These are phyloP conservation scores for Starmerella powellii DNA, from an alignment of 805 yeast species.

Conservation along the genomic window DNA sequence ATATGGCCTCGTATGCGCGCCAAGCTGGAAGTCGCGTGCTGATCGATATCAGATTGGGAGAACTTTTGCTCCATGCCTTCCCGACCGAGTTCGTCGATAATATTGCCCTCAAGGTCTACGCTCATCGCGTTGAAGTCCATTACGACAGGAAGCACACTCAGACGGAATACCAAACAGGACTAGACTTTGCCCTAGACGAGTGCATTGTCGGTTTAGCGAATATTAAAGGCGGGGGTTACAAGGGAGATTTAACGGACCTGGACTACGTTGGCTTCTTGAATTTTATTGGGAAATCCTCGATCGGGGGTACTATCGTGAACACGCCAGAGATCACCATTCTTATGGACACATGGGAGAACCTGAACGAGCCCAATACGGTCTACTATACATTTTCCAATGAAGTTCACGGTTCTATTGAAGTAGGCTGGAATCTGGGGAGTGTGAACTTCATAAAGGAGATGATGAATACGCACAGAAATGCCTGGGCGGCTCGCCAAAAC, in stretches of 20 bases:
- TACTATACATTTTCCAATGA: constrained; percentile 58
- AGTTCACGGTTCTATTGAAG: constrained; percentile 82
- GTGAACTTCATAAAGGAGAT: constrained; percentile 81
- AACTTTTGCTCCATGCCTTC: constrained; percentile 49
- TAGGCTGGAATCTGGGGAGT: constrained; percentile 89
- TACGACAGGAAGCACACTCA: constrained; percentile 21
- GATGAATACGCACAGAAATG: constrained; percentile 61
- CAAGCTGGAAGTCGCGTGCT: constrained; percentile 43
- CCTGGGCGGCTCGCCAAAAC: constrained; percentile 15
- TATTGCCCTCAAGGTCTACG: constrained; percentile 48
- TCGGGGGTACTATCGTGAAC: constrained; percentile 68
- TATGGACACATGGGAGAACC: constrained; percentile 62
- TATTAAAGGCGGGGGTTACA: constrained; percentile 36
- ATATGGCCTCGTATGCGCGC: constrained; percentile 3
- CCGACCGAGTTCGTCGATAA: constrained; percentile 74
- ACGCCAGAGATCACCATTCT: constrained; percentile 64
- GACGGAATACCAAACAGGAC: constrained; percentile 33
- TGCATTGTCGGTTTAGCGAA: constrained; percentile 57
- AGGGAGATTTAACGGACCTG: constrained; percentile 37
- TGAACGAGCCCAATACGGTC: constrained; percentile 34
- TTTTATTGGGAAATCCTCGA: constrained; percentile 42
- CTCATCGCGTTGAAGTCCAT: constrained; percentile 23
- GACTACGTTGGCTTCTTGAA: constrained; percentile 44
- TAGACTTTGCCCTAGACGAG: constrained; percentile 51
- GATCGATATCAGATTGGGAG: constrained; percentile 49